These are phyloP conservation scores for Blastobotrys malaysiensis DNA, from an alignment of 1,139 yeast species.

Conservation along the genomic window DNA sequence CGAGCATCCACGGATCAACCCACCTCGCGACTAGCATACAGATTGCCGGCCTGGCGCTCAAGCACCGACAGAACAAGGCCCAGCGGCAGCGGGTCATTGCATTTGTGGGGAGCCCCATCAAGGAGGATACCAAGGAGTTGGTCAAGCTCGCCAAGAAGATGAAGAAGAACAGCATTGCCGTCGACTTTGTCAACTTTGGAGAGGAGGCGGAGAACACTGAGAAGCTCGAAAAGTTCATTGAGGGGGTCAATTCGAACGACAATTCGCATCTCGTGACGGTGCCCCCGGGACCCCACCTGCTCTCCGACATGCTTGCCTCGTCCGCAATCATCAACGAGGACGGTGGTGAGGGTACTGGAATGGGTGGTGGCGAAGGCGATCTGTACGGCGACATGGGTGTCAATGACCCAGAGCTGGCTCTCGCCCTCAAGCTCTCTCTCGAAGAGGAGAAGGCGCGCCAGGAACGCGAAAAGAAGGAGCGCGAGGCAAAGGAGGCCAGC, in stretches of 20 bases:
- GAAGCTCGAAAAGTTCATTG: constrained; percentile 73
- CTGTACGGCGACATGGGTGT: constrained; percentile 50
- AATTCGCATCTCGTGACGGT: constrained; percentile 79
- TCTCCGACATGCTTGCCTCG: constrained; percentile 67
- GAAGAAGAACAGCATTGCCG: constrained; percentile 88
- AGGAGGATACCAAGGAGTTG: constrained; percentile 64
- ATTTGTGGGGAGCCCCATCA: constrained; percentile 84
- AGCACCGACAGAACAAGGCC: constrained; percentile 91
- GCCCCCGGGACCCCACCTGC: constrained; percentile 79
- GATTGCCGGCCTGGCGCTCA: constrained; percentile 93
- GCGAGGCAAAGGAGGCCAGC: constrained; percentile 15
- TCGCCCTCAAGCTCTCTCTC: constrained; percentile 80
- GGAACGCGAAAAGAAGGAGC: constrained; percentile 43
- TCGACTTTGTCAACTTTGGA: constrained; percentile 89
- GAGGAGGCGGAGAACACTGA: constrained; percentile 75
- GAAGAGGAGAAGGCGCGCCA: constrained; percentile 81
- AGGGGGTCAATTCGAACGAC: constrained; percentile 71
- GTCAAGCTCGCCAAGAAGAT: constrained; percentile 84
- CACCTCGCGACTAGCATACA: constrained; percentile 83
- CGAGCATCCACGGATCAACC: constrained; percentile 62
- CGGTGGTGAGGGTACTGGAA: constrained; percentile 37
- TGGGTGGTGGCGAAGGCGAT: constrained; percentile 41
- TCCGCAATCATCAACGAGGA: constrained; percentile 66
- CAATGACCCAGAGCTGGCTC: constrained; percentile 95
- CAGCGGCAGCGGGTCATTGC: constrained; percentile 88